These are phyloP conservation scores for Raffaelea ambrosiae DNA, from an alignment of 2,329 filamentous ascomycete genomes.

Conservation along the genomic window DNA sequence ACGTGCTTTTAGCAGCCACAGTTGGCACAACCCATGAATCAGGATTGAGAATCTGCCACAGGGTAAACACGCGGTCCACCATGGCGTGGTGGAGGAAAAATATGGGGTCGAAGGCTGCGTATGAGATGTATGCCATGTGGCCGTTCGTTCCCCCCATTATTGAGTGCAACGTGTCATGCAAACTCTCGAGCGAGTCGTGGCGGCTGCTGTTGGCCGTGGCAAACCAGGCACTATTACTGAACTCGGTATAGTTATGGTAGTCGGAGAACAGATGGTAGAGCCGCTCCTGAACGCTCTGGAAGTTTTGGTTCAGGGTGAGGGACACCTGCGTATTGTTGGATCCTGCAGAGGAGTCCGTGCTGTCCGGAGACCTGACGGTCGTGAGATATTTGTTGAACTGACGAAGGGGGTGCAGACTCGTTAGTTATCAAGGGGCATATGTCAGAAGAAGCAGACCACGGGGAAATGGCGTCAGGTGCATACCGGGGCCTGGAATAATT, in stretches of 20 bases:
- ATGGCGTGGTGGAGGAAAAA: slow-evolving; percentile 71
- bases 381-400: slow-evolving; percentile 52
- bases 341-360: slow-evolving; percentile 29
- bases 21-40: slow-evolving; percentile 55
- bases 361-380: slow-evolving; percentile 48
- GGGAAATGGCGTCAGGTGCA: slow-evolving; percentile 16
- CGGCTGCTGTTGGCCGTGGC: slow-evolving; percentile 33
- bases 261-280: slow-evolving; percentile 60
- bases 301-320: slow-evolving; percentile 40
- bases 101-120: slow-evolving; percentile 71
- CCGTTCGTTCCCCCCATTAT: slow-evolving; percentile 50
- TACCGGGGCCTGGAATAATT: slow-evolving; percentile 53
- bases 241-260: slow-evolving; percentile 58
- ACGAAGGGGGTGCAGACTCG: background rate
- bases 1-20: slow-evolving; percentile 48
- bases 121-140: slow-evolving; percentile 62
- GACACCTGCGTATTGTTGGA: slow-evolving; percentile 55
- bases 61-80: slow-evolving; percentile 64
- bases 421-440: no score
- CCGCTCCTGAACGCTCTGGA: slow-evolving; percentile 49
- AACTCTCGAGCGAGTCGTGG: slow-evolving; percentile 56
- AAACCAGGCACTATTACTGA: slow-evolving; percentile 62
- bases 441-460: background rate
- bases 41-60: slow-evolving; percentile 71
- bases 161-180: slow-evolving; percentile 54